Base-by-base conservation (phyloP, 2,329 filamentous ascomycete genomes). In the Sporothrix pseudoabietina region DNA sequence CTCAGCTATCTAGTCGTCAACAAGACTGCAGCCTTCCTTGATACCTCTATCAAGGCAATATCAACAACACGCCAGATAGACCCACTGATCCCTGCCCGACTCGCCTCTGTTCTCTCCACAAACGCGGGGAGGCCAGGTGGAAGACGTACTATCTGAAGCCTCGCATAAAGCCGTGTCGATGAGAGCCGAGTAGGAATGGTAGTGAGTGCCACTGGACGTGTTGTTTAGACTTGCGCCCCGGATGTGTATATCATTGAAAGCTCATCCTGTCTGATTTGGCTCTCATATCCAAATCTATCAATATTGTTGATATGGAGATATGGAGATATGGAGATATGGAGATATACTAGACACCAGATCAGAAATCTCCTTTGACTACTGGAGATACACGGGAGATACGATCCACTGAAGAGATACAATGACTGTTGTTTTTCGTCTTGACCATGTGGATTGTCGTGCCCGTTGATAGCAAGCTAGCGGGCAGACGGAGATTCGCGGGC, bases 401-500 rank as follows among this genome's bases (percentile, higher is more conserved):
- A 35, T 35, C 35, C 4, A 35, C 35, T 35, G 8, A 35, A 35
- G 35, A 26, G 26, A 26, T 26, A 2, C 26, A 26, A 26, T 26
- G 26, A 26, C 3, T 35, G 35, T 35, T 35, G 35, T 35, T 35
- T 35, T 35, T 8, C 8, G 35, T 35, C 35, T 8, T 8, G 35
- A 8, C 35, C 26, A 26, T 26, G 26, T 26, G 26, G 26, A 26
- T 55, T 22, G 52, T 55, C 47, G 47, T 19, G 14, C 47, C 47
- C 19, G 47, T 19, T 16, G 22, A 14, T 55, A 12, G 0, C 22
- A 35, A 35, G 26, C 16, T 63, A 22, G 30, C 8, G 19, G 14
- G 52, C 19, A 16, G 57, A 63, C 59, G 59, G 59, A 41, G 19
- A 12, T 63, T 32, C 39, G 59, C 59, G 59, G 59, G 59, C 59